Base-by-base conservation (phyloP, 192 early-diverging fungal species). In the Borealophlyctis nickersoniae region DNA sequence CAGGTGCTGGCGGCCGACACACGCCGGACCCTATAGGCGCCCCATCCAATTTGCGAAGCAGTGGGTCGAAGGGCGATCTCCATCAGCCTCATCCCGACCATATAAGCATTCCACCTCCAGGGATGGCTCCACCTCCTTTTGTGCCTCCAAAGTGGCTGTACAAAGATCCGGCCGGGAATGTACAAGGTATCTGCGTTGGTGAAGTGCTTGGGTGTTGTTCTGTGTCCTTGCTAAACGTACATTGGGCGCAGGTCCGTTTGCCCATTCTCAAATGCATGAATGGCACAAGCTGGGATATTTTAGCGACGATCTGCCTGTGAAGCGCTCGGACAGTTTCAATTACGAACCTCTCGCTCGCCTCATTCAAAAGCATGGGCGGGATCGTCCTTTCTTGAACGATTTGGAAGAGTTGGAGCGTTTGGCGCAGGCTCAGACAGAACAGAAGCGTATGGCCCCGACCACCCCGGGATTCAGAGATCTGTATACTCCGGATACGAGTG, bases 201-300 rank as follows among this genome's bases (percentile, higher is more conserved):
- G 7, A 1, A 26, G 24, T 9, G 19, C 22, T 14, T 50, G 2
- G 28, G 27, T 52, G 35, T n/a, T n/a, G n/a, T n/a, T n/a, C n/a
- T n/a, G n/a, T n/a, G n/a, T n/a, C n/a, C n/a, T 39, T 53, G 16
- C 19, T 29, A 26, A 35, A 32, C 60, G 39, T 31, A 26, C 22
- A 16, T 35, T 24, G 24, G 30, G n/a, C 33, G 23, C 34, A 82
- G 95, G 94, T 24, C 94, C 96, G 26, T 98, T 96, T 68, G 73
- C 81, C 9, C 82, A 88, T 19, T 73, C 87, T 13, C 88, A 94
- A 52, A 98, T 98, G 96, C 92, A 98, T 49, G 93, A 92, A 36
- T 98, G 96, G 96, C 92, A 84, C 75, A 81, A 81, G 24, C 87
- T 81, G 24, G 91, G 90, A 27, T 98, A 92, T 71, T 96, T 98